Evolutionary conservation across 2,329 filamentous ascomycete genomes (phyloP), one percentile per base, ranked within the genome.

Genomic region (Thielaviopsis punctulata): DNA sequence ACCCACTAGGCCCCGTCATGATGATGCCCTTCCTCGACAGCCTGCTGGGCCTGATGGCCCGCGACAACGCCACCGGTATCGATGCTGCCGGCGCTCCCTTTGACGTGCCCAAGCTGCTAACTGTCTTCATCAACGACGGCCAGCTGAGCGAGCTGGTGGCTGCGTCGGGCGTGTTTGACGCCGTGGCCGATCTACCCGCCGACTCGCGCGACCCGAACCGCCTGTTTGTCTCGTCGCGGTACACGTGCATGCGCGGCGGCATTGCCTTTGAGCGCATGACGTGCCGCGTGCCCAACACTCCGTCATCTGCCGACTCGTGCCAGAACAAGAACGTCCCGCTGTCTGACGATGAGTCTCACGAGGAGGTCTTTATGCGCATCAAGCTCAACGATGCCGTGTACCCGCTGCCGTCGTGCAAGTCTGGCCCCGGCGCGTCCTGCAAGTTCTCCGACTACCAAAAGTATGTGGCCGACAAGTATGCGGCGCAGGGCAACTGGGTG

Each of bases 41-140:
- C 1, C 62, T 83, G 5, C 64, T 79, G 1, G 62, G 67, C 13
- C 63, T 77, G 1, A 68, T 84, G n/a, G 61, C 66, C 8, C 61
- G 70, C 21, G 77, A 76, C 0, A 74, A 76, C 0, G 68, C 67
- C 10, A 63, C 65, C 1, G 77, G 76, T 36, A 69, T 62, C 1
- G 66, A 64, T 12, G 63, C 64, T 3, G 69, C 74, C 23, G 72
- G 73, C 4, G 65, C 64, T 4, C 60, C 59, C 0, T 79, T 75
- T 56, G 59, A 62, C 2, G 60, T 81, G 0, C 77, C 78, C 5
- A 73, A 71, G 41, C 65, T 84, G 19, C 68, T 82, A 10, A 72
- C 78, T 48, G 70, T 70, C 1, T 84, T 84, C 61, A 65, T 79
- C 36, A 82, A 84, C 55, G 80, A 84, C 58, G 79, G 79, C 3